Base-by-base conservation (phyloP, 2,329 filamentous ascomycete genomes). In the Colletotrichum costaricense region DNA sequence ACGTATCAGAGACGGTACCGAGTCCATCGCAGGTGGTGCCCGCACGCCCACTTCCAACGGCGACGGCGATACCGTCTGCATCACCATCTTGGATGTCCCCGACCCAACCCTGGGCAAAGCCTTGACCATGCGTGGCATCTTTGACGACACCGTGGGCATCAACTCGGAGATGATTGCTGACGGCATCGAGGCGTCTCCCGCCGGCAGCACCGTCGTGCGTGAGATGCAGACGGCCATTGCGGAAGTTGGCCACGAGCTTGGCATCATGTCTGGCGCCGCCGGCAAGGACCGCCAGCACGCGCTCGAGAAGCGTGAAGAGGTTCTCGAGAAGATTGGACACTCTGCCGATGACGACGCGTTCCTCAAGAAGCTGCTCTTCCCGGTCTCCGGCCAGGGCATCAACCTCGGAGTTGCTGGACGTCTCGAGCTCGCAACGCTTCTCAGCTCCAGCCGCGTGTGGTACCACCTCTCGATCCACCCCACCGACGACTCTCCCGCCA, bases 91-190 rank as follows among this genome's bases (percentile, higher is more conserved):
- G 6, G 97, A 98, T 76, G 88, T 98, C 9, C 95, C 97, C 0
- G 90, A 92, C 75, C 92, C 94, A 35, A 88, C 90, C 1, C 87
- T 99, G 0, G 95, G 94, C 72, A 98, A 97, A 82, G 97, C 96
- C 0, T 84, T 97, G n/a, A 91, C 94, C 14, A 91, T 99, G 85
- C 93, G 95, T 52, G 94, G 94, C 16, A 91, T 98, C 46, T 99
- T 99, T 78, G 96, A 99, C 77, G 97, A 98, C 78, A 90, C 88
- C n/a, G 87, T 93, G 24, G 97, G 97, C 64, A 98, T 99, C 84
- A 98, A 98, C 78, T 89, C 93, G 0, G 97, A 99, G 85, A 98
- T 99, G 95, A 97, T 96, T 79, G 93, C 96, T 75, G 97, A 99
- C 77, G 97, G 97, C 11, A 90, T 99, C 1, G 89, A 94, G n/a